phyloP scores from a whole-genome alignment of 1,139 yeast genomes.

The Yarrowia galli region DNA sequence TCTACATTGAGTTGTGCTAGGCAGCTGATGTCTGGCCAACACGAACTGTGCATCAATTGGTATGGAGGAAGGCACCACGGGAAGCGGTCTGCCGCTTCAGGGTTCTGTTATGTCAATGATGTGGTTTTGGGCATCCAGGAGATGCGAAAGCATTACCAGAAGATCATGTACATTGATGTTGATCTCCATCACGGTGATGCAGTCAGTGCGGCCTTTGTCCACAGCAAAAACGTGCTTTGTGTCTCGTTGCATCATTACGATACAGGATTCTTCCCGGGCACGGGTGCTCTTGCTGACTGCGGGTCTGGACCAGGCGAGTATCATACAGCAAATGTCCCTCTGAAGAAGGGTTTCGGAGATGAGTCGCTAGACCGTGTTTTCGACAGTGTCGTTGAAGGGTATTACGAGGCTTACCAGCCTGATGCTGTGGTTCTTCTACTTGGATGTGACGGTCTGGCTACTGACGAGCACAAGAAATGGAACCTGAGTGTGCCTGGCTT shows the following conservation, averaged over 20 bases:
- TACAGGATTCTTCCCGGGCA: constrained; percentile 75
- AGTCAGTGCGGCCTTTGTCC: constrained; percentile 69
- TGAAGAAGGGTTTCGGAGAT: constrained; percentile 64
- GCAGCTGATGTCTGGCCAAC: constrained; percentile 45
- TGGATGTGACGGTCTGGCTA: constrained; percentile 74
- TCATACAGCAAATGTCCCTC: constrained; percentile 62
- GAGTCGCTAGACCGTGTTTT: constrained; percentile 53
- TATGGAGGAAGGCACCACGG: constrained; percentile 85
- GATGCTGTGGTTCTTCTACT: constrained; percentile 67
- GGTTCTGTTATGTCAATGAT: constrained; percentile 79
- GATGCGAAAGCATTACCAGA: constrained; percentile 58
- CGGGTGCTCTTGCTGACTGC: constrained; percentile 58
- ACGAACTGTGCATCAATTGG: constrained; percentile 66
- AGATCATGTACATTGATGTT: constrained; percentile 68
- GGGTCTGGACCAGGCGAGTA: constrained; percentile 54
- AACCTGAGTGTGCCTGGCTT: constrained; percentile 65
- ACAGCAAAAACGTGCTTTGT: constrained; percentile 64
- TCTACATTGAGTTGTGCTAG: constrained; percentile 63
- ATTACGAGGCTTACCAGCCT: constrained; percentile 55
- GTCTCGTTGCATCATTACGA: constrained; percentile 71
- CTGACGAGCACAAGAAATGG: constrained; percentile 72
- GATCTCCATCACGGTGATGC: constrained; percentile 87
- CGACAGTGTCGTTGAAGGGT: constrained; percentile 56
- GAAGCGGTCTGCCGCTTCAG: constrained; percentile 62
- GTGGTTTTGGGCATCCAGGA: constrained; percentile 62